Conservation (phyloP, 805 yeast genomes). For the Geotrichum ghanense region DNA sequence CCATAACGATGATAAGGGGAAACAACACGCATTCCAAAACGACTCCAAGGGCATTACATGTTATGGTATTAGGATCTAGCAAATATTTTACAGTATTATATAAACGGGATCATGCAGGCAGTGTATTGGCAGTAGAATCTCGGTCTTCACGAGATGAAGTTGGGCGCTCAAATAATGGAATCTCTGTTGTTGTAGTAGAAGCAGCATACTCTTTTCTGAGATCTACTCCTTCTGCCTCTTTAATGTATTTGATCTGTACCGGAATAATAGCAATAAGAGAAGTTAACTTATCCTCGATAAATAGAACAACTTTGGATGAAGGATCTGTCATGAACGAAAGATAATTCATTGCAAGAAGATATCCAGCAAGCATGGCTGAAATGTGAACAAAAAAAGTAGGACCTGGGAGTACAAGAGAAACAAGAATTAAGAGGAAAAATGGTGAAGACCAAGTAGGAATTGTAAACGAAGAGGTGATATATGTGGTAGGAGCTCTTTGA, state of each 20-base stretch:
- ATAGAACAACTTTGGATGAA: constrained; percentile 42
- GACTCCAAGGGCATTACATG: no score
- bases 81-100: no score
- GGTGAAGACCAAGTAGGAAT: constrained; percentile 57
- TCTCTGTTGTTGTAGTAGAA: constrained; percentile 6
- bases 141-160: neutral
- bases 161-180: neutral
- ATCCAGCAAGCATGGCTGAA: constrained; percentile 58
- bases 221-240: constrained; percentile 48
- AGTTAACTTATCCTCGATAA: constrained; percentile 48
- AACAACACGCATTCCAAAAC: no score
- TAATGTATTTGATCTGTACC: constrained; percentile 40
- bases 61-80: no score
- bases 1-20: no score
- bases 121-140: no score
- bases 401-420: constrained; percentile 46
- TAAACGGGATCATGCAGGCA: no score
- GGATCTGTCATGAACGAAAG: constrained; percentile 50
- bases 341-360: constrained; percentile 40
- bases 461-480: constrained; percentile 17
- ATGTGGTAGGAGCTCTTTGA: constrained; percentile 16
- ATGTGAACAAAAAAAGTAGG: constrained; percentile 68
- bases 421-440: constrained; percentile 36
- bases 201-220: constrained; percentile 23
- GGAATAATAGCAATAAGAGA: constrained; percentile 44